Evolutionary conservation across 345 rosid genomes (phyloP).

Genomic region (Eucalyptus pauciflora): DNA sequence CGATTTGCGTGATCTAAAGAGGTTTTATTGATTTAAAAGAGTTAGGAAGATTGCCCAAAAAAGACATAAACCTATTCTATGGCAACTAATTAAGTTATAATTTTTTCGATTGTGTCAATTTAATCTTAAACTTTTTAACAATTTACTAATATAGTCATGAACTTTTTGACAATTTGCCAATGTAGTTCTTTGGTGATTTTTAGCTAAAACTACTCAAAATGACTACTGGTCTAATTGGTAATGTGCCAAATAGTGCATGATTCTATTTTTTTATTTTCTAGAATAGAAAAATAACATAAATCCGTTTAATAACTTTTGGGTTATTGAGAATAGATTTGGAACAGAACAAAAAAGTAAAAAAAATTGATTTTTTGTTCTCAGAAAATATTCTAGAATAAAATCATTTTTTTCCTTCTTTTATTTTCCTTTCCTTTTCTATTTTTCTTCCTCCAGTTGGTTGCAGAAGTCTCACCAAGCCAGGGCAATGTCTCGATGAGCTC

Average conservation of each 20-base stretch:
- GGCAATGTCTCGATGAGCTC: accelerated
- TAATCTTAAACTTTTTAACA: accelerated
- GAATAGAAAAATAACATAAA: no score
- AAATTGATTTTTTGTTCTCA: accelerated
- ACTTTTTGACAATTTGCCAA: no score
- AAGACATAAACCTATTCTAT: accelerated
- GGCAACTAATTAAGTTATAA: no score
- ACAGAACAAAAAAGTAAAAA: accelerated
- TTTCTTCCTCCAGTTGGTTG: accelerated
- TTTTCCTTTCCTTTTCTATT: no score
- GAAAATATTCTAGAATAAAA: accelerated
- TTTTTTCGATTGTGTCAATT: no score
- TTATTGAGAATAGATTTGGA: no score
- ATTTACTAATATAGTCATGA: no score
- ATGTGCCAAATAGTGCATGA: accelerated
- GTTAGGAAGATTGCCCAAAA: no score
- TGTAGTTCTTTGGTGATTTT: neutral
- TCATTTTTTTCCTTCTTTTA: no score
- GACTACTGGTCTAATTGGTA: accelerated
- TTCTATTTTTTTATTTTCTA: no score
- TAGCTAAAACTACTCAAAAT: neutral
- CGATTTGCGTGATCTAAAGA: neutral
- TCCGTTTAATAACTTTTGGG: accelerated
- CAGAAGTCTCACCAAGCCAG: accelerated
- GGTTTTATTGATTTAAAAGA: neutral